These are phyloP conservation scores for Lathyrus tuberosus DNA, from an alignment of 306 rosid species.

Conservation along the genomic window DNA sequence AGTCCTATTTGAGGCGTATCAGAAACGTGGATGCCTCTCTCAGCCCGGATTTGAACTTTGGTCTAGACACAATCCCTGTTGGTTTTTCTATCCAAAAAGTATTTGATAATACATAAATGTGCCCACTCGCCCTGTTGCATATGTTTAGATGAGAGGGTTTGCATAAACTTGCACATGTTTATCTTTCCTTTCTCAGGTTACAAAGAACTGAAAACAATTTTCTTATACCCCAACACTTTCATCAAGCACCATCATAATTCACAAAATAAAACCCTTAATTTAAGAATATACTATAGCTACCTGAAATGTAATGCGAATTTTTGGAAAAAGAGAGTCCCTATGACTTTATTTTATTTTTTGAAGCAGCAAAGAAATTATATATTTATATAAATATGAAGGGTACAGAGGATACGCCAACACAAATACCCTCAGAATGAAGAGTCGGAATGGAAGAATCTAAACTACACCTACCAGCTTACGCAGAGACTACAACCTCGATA, in stretches of 20 bases:
- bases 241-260: background rate
- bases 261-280: background rate
- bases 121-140: background rate
- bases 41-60: background rate
- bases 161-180: background rate
- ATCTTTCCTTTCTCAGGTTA: background rate
- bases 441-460: background rate
- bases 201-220: background rate
- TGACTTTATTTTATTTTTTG: background rate
- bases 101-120: constrained; percentile 4
- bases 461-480: constrained; percentile 4
- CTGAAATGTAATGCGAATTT: background rate
- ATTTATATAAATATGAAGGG: background rate
- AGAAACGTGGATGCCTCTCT: background rate
- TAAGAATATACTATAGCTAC: background rate
- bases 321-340: background rate
- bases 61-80: background rate
- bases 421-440: background rate
- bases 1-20: background rate
- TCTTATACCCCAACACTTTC: background rate
- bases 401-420: background rate
- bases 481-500: background rate
- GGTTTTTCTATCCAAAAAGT: background rate
- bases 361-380: background rate
- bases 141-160: background rate